Conservation (phyloP, 768 basidiomycete species). For the Lactifluus piperatus region DNA sequence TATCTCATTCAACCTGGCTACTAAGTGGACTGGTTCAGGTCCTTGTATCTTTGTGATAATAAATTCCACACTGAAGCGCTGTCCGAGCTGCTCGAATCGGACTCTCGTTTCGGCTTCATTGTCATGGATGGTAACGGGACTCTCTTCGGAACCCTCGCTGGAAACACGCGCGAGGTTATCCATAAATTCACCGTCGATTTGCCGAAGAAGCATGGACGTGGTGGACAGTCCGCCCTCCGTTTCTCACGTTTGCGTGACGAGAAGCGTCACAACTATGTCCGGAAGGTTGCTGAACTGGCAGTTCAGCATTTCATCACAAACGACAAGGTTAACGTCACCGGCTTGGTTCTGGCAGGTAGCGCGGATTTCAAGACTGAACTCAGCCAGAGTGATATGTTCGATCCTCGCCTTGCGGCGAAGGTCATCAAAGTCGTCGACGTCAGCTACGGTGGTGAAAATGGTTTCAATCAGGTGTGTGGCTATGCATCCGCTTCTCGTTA, state of each 20-base stretch:
- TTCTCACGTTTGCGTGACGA: constrained; percentile 99
- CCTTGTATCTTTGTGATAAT: constrained; percentile 98
- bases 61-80: constrained; percentile 99
- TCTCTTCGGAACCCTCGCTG: constrained; percentile 90
- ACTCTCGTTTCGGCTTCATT: constrained; percentile 97
- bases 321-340: constrained; percentile 97
- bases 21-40: constrained; percentile 38
- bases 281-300: constrained; percentile 94
- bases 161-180: constrained; percentile 93
- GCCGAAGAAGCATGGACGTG: constrained; percentile 99
- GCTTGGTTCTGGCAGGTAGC: constrained; percentile 90
- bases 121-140: constrained; percentile 99
- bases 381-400: constrained; percentile 94
- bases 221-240: constrained; percentile 99
- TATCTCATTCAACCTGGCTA: not conserved
- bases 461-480: constrained; percentile 82
- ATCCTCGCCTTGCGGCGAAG: constrained; percentile 78
- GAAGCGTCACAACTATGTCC: constrained; percentile 98
- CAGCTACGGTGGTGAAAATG: constrained; percentile 97
- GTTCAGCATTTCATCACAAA: constrained; percentile 97
- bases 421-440: constrained; percentile 98
- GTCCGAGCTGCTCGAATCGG: constrained; percentile 92
- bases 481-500: not conserved
- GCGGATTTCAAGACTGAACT: constrained; percentile 99
- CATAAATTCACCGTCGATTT: constrained; percentile 99